phyloP scores from a whole-genome alignment of 306 rosid genomes.

The Prunus mume region DNA sequence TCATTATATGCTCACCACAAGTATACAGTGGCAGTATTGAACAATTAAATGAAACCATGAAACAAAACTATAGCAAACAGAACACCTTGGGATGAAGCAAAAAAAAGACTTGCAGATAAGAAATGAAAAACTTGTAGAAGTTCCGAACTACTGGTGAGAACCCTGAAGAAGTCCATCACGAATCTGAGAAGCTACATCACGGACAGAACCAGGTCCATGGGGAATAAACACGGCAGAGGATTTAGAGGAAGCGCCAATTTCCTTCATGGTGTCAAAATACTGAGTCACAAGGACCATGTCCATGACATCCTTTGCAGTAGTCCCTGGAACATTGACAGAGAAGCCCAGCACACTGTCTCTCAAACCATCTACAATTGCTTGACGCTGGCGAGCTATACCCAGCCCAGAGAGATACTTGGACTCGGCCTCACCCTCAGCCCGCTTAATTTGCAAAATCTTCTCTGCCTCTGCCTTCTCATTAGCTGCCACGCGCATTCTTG shows the following conservation, averaged over 20 bases:
- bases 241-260: conserved; percentile 86
- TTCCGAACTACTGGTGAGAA: conserved; percentile 32
- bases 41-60: not conserved
- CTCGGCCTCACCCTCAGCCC: conserved; percentile 97
- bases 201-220: conserved; percentile 96
- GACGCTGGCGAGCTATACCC: conserved; percentile 95
- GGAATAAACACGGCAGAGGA: conserved; percentile 95
- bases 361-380: conserved; percentile 91
- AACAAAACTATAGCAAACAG: not conserved
- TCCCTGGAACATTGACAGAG: conserved; percentile 87
- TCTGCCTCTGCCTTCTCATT: conserved; percentile 96
- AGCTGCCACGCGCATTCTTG: conserved; percentile 86
- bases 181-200: conserved; percentile 79
- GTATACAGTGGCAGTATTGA: not conserved
- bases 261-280: conserved; percentile 96
- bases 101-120: conserved; percentile 7
- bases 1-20: not conserved
- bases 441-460: conserved; percentile 80
- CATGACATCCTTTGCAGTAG: conserved; percentile 88
- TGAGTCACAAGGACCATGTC: conserved; percentile 98
- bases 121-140: too few species aligned
- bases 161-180: conserved; percentile 94
- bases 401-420: conserved; percentile 81
- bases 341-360: conserved; percentile 92
- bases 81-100: not conserved